These are phyloP conservation scores for Centella asiatica DNA, from an alignment of 129 eudicot species.

Conservation along the genomic window DNA sequence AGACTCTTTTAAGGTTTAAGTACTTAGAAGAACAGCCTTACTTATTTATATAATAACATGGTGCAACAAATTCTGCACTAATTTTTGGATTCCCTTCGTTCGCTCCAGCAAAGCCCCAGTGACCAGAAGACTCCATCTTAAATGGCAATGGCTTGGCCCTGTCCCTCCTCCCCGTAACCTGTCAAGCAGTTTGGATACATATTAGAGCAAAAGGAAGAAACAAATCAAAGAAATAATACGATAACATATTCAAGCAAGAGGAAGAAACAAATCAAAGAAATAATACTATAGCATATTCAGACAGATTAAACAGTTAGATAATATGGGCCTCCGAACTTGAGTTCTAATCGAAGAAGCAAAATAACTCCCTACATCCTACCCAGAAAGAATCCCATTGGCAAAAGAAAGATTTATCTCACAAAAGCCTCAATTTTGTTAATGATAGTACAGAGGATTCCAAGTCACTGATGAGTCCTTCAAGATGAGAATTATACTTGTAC, in stretches of 20 bases:
- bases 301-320: too few species aligned
- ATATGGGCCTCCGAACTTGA: too few species aligned
- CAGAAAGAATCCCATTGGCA: too few species aligned
- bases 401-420: too few species aligned
- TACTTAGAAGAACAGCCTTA: constrained; percentile 26
- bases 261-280: not conserved
- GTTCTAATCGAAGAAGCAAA: too few species aligned
- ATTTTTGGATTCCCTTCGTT: constrained; percentile 80
- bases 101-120: constrained; percentile 92
- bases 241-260: not conserved
- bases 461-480: too few species aligned
- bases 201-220: not conserved
- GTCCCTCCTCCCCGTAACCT: constrained; percentile 98
- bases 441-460: too few species aligned
- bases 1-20: not conserved
- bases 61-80: constrained; percentile 77
- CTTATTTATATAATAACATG: constrained; percentile 86
- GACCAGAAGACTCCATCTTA: constrained; percentile 74
- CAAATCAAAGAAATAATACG: too few species aligned
- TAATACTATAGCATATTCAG: too few species aligned
- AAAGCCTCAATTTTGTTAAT: too few species aligned
- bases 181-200: constrained; percentile 8
- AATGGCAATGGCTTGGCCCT: constrained; percentile 95
- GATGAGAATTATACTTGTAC: too few species aligned
- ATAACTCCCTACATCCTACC: too few species aligned